Base-by-base conservation (phyloP, 371 early-diverging fungal species). In the Lichtheimia corymbifera region DNA sequence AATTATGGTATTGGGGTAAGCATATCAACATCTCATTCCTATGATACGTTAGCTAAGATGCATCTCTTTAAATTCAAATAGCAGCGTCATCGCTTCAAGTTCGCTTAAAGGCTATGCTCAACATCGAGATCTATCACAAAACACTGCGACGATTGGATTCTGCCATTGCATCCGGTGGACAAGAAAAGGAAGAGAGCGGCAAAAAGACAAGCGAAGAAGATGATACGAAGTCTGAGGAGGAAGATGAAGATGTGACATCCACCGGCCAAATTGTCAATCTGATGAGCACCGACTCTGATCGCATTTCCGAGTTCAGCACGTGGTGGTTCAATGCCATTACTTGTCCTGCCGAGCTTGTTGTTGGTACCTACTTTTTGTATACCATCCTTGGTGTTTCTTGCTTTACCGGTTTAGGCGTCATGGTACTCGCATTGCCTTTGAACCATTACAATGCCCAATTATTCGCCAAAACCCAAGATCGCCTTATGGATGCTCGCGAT, bases 201-300 rank as follows among this genome's bases (percentile, higher is more conserved):
- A 17, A 53, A n/a, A 53, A 63, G 20, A 53, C 43, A 24, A 54
- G 47, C 15, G 54, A 28, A 9, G 54, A 52, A 0, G 54, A 52
- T 0, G 70, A 58, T 22, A 50, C 63, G n/a, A 62, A 64, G 0
- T 70, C 72, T 24, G 71, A 76, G 5, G 59, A 63, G 44, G 64
- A 67, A 3, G 70, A 71, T 14, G 73, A 71, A 35, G 61, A 69
- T 2, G 68, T 70, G 5, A 72, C 83, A n/a, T 74, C 77, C 2
- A 72, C 82, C 4, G 96, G 96, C 22, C 86, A 84, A 24, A 82
- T 96, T 56, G 90, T 90, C 64, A 96, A 92, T 67, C 65, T 97
- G 57, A 89, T 95, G 72, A 89, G 94, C n/a, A 88, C 93, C 1
- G 96, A 97, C 63, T 67, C 89, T 5, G 76, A 80, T 43, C 83